Evolutionary conservation across 208 protist genomes (phyloP).

Genomic region (Leishmania martiniquensis): DNA sequence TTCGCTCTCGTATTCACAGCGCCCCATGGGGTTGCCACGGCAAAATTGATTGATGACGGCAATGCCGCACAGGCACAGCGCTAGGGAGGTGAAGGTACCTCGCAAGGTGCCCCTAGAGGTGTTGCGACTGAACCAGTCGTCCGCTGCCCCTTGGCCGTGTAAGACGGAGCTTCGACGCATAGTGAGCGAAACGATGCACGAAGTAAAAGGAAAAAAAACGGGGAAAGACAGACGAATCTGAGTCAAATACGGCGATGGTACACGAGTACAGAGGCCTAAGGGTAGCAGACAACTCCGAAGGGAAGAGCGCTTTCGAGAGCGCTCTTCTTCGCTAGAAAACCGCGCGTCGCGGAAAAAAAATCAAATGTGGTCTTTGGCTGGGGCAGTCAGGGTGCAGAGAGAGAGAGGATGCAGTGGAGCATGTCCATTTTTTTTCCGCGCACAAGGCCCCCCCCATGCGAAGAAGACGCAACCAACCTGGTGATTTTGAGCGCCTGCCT

Average conservation of each 20-base stretch:
- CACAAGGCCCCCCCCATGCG: too few relatives aligned
- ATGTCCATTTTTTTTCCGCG: too few relatives aligned
- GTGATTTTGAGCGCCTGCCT: neutral
- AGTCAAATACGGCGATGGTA: neutral
- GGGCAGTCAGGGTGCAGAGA: too few relatives aligned
- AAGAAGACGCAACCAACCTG: too few relatives aligned
- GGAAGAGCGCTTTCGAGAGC: neutral
- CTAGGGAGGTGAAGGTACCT: slow-evolving; percentile 41
- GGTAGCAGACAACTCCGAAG: too few relatives aligned
- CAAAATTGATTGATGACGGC: slow-evolving; percentile 67
- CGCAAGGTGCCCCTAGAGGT: slow-evolving; percentile 25
- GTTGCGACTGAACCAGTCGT: slow-evolving; percentile 62
- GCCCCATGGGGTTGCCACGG: slow-evolving; percentile 71
- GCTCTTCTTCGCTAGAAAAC: neutral
- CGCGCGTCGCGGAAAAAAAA: too few relatives aligned
- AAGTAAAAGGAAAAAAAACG: neutral
- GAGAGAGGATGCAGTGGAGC: too few relatives aligned
- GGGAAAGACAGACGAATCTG: neutral
- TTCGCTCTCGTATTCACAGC: slow-evolving; percentile 53
- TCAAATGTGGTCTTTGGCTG: too few relatives aligned
- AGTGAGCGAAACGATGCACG: neutral
- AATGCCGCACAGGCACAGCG: slow-evolving; percentile 55
- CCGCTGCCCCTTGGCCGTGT: slow-evolving; percentile 39
- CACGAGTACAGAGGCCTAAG: neutral
- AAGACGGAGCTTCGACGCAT: slow-evolving; percentile 27